These are phyloP conservation scores for Aspergillus wentii DNA, from an alignment of 495 filamentous ascomycete genomes.

Conservation along the genomic window DNA sequence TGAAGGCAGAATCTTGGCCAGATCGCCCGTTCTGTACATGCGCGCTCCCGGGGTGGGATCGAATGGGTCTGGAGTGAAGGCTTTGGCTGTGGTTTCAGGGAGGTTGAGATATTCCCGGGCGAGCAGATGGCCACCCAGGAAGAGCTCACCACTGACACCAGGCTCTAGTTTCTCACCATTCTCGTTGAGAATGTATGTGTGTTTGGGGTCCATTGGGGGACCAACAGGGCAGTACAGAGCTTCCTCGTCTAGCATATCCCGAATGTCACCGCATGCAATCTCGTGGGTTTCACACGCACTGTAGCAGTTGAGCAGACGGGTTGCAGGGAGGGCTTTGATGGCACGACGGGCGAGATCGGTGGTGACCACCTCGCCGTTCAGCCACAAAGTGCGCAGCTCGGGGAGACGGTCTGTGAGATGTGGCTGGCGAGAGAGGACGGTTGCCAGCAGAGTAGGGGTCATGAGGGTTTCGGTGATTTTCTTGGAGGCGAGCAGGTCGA, in stretches of 20 bases:
- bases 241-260: constrained; percentile 51
- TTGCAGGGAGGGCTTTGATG: constrained; percentile 55
- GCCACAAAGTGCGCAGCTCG: constrained; percentile 57
- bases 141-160: constrained; percentile 75
- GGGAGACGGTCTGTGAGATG: constrained; percentile 52
- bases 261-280: constrained; percentile 65
- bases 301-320: constrained; percentile 64
- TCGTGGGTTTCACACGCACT: constrained; percentile 71
- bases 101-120: constrained; percentile 81
- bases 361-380: constrained; percentile 69
- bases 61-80: constrained; percentile 63
- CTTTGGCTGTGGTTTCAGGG: constrained; percentile 64
- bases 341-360: constrained; percentile 59
- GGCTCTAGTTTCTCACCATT: constrained; percentile 49
- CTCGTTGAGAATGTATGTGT: constrained; percentile 59
- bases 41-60: constrained; percentile 41
- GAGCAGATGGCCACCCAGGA: constrained; percentile 72
- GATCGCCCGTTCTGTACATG: constrained; percentile 84
- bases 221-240: constrained; percentile 58
- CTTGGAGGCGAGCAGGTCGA: constrained; percentile 55
- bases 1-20: constrained; percentile 60
- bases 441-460: constrained; percentile 66
- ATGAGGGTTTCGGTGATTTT: constrained; percentile 64
- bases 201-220: constrained; percentile 50
- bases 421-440: constrained; percentile 55